A percentile compares a stretch with the other conserved stretches of the same genome.
phyloP scores from a whole-genome alignment of 257 asterid genomes.

The Solanum sejunctum region DNA sequence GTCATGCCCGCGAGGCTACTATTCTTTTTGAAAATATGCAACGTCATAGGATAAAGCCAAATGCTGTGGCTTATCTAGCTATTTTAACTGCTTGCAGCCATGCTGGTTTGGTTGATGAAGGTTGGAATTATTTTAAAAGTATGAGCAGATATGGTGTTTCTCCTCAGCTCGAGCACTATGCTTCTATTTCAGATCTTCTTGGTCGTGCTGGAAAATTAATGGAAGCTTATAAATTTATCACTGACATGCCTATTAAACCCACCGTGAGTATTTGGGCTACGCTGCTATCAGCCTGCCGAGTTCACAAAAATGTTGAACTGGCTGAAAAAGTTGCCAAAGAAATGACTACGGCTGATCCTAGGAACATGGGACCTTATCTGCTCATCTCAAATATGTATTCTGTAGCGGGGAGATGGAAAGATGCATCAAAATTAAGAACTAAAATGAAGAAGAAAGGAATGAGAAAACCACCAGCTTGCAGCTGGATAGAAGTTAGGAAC shows the following conservation, averaged over 20 bases:
- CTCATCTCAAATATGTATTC: slow-evolving; percentile 64
- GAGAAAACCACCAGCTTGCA: slow-evolving; percentile 56
- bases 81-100: slow-evolving; percentile 88
- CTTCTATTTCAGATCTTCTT: slow-evolving; percentile 70
- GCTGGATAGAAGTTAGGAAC: slow-evolving; percentile 75
- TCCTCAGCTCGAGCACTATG: slow-evolving; percentile 67
- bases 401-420: slow-evolving; percentile 68
- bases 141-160: slow-evolving; percentile 49
- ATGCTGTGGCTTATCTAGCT: slow-evolving; percentile 60
- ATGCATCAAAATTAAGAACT: slow-evolving; percentile 49
- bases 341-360: slow-evolving; percentile 48
- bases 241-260: slow-evolving; percentile 46
- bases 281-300: slow-evolving; percentile 75
- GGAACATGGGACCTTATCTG: slow-evolving; percentile 34
- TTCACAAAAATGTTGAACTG: slow-evolving; percentile 64
- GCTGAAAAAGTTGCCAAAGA: slow-evolving; percentile 70
- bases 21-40: slow-evolving; percentile 51
- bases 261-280: slow-evolving; percentile 69
- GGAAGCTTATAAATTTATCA: slow-evolving; percentile 60
- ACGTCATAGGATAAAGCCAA: slow-evolving; percentile 45
- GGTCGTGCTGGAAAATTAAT: slow-evolving; percentile 77
- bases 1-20: slow-evolving; percentile 61
- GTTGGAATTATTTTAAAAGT: slow-evolving; percentile 39
- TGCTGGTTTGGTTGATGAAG: slow-evolving; percentile 80
- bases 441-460: slow-evolving; percentile 50